Conservation (phyloP, 495 filamentous ascomycete species). For the Choiromyces venosus region DNA sequence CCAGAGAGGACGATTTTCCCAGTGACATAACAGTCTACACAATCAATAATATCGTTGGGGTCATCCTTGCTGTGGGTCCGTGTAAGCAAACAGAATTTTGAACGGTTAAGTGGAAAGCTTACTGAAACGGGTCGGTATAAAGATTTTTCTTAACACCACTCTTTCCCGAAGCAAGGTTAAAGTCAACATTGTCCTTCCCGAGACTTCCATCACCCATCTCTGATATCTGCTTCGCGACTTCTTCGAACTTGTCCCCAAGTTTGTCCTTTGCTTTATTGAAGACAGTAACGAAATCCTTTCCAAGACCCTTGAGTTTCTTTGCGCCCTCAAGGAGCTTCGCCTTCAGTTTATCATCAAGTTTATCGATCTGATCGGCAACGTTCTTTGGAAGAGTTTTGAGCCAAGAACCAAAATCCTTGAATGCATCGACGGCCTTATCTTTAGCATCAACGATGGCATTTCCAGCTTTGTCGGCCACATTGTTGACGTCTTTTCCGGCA, state of each 20-base stretch:
- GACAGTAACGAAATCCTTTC: background rate
- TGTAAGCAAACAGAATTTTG: background rate
- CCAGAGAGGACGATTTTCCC: conserved; percentile 15
- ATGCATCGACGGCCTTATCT: background rate
- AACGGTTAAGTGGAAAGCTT: background rate
- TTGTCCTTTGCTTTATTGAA: background rate
- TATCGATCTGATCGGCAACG: background rate
- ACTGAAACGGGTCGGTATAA: conserved; percentile 8
- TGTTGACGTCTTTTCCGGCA: background rate
- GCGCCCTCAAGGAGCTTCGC: background rate
- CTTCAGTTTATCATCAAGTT: conserved; percentile 3
- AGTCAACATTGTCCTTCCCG: conserved; percentile 8
- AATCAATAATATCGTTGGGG: conserved; percentile 8
- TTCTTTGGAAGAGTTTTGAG: background rate
- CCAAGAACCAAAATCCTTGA: background rate
- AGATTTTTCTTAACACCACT: conserved; percentile 5
- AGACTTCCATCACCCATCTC: background rate
- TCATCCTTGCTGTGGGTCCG: background rate
- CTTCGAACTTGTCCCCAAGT: conserved; percentile 1
- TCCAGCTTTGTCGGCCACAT: background rate
- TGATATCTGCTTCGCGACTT: background rate
- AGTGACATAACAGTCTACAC: conserved; percentile 14
- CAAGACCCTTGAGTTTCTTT: background rate
- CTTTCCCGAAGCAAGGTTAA: conserved; percentile 11
- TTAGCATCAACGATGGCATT: background rate